Base-by-base conservation (phyloP, 208 protist species). In the Sergeia podlipaevii region DNA sequence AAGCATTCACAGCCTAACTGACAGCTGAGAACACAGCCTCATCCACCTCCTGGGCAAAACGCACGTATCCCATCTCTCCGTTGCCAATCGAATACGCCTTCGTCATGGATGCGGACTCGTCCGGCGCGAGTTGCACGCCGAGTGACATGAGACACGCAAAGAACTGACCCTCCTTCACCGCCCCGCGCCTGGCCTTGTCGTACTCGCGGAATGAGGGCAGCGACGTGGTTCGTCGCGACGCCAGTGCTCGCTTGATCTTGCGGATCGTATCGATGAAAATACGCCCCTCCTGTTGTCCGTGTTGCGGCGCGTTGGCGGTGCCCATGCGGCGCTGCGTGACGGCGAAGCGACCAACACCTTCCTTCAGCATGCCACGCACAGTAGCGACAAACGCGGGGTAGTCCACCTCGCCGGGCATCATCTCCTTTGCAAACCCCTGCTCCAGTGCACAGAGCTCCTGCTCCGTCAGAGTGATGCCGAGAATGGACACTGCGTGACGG, bases 131-230 rank as follows among this genome's bases (percentile, higher is more conserved):
- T 43, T 69, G 64, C 44, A 93, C 80, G 15, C 85, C 80, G 13
- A 96, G 66, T 23, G 77, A 69, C 62, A 77, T 73, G 23, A 96
- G 57, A 23, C 73, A 83, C 2, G 83, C 73, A 34, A 90, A 89
- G 60, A 97, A 97, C 63, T 95, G 88, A 2, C 78, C 77, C 46
- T 86, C 74, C 42, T 84, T 91, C 46, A 97, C 78, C 50, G 70
- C 63, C 1, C 85, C 87, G 23, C 80, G 81, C 6, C 87, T 76
- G 13, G 80, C 46, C 20, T 62, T 58, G 57, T 97, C 91, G 45
- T 89, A 95, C 60, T 95, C 81, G 26, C 83, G 70, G 30, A 97
- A 93, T 0, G 81, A 70, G 10, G 58, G 44, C 10, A 81, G 78
- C 13, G 80, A 72, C 26, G 30, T 55, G 8, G 77, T 69, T 17